Base-by-base conservation (phyloP, 2,329 filamentous ascomycete species). In the Ophiostoma novo-ulmi region DNA sequence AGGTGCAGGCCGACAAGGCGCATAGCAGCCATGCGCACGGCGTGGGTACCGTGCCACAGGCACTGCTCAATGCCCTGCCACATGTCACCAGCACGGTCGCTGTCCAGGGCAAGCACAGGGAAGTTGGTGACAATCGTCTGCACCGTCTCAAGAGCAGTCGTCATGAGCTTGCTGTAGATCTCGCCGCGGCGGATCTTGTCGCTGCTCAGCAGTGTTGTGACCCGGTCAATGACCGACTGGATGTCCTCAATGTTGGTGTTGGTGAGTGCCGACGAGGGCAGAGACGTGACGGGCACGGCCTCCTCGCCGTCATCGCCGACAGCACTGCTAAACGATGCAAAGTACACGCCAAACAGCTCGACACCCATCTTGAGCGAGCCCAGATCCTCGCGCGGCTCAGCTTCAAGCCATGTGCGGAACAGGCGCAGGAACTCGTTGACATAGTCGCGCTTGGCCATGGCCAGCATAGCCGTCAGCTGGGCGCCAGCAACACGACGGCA, bases 401-500 rank as follows among this genome's bases (percentile, higher is more conserved):
- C 68, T 11, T 88, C 88, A 22, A 95, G 78, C 93, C 94, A 97
- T 1, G 86, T 85, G 71, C 88, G 87, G 70, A 97, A 82, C 64
- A 94, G 85, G 0, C 81, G 81, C 52, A 95, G 80, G 77, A 97
- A 93, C 66, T 86, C 89, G 73, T 88, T 86, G 52, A 88, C 83
- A 71, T 89, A 87, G 74, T 93, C 91, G 73, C 86, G 85, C 77
- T 94, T 91, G 1, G 93, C 89, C 75, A 89, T 88, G 71, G 88
- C 86, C 79, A 97, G 97, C 22, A 95, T 85, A 76, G 91, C 89
- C 76, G 91, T 93, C 71, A 98, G 82, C 64, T 99, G 82, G 71
- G 90, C 87, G 64, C 88, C 90, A 0, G 94, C 93, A 78, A 94
- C 89, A 73, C 93, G 87, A 39, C 92, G 89, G 79, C 95, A 99